phyloP scores from a whole-genome alignment of 345 rosid species.

The Boechera divaricarpa region DNA sequence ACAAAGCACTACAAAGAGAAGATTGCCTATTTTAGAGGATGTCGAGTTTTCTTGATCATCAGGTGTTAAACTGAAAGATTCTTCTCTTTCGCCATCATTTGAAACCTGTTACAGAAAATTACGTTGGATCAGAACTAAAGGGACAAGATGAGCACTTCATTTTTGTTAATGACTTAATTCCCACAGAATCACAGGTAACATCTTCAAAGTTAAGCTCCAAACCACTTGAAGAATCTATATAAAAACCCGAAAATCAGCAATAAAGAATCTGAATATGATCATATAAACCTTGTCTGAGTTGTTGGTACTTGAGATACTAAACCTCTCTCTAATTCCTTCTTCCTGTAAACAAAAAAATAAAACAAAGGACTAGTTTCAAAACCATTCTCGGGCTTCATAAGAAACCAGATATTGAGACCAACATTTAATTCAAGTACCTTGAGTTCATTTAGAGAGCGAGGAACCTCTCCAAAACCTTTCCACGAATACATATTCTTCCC shows the following conservation, averaged over 20 bases:
- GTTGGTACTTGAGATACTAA: constrained; percentile 42
- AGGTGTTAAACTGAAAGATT: constrained; percentile 38
- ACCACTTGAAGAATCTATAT: not conserved
- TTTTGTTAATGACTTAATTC: not conserved
- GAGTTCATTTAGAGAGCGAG: constrained; percentile 58
- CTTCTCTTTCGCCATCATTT: constrained; percentile 52
- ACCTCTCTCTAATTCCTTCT: constrained; percentile 60
- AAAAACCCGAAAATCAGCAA: not conserved
- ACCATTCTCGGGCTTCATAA: not conserved
- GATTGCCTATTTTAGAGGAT: constrained; percentile 59
- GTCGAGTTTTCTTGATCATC: constrained; percentile 59
- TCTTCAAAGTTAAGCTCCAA: not conserved
- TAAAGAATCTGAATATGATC: not conserved
- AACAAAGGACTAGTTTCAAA: constrained; percentile 24
- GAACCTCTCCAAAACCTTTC: constrained; percentile 76
- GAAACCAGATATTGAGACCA: not conserved
- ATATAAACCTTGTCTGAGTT: constrained; percentile 49
- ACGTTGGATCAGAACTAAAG: not conserved
- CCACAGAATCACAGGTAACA: not conserved
- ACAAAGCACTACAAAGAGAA: not conserved
- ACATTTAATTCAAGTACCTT: constrained; percentile 48
- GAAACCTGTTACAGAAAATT: constrained; percentile 45
- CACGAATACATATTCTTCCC: constrained; percentile 78
- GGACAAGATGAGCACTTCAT: not conserved
- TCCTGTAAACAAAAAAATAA: constrained; percentile 50